Percentiles rank a stretch among this genome's conserved stretches.
Conservation (phyloP, 108 stramenopile species). For the Mediolabrus comicus region DNA sequence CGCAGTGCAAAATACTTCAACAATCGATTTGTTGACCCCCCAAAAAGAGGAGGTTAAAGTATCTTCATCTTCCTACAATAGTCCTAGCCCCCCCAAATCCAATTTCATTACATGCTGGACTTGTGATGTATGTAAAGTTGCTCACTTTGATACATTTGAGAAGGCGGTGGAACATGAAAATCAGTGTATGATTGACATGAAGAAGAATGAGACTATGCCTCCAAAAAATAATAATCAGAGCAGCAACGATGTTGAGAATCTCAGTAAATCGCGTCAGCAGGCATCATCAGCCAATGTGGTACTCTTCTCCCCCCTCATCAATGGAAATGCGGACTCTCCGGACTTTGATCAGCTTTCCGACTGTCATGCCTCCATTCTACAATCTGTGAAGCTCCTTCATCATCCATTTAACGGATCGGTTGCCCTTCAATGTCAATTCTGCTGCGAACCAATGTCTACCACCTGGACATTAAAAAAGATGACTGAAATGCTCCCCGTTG, state of each 20-base stretch:
- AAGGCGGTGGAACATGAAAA: not conserved
- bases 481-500: conserved; percentile 1
- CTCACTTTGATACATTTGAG: not conserved
- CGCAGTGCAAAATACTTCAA: too few species aligned
- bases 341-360: conserved; percentile 2
- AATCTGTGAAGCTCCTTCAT: conserved; percentile 7
- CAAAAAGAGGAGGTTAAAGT: too few species aligned
- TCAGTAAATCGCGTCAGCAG: not conserved
- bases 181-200: not conserved
- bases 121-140: conserved; percentile 5
- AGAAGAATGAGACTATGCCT: not conserved
- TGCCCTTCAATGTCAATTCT: conserved; percentile 17
- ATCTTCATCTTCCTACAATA: too few species aligned
- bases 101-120: not conserved
- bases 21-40: too few species aligned
- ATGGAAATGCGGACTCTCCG: not conserved
- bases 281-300: not conserved
- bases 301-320: conserved; percentile 22
- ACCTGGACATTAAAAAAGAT: conserved; percentile 5
- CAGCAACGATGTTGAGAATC: not conserved
- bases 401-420: not conserved
- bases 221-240: not conserved
- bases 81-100: too few species aligned
- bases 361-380: conserved; percentile 11
- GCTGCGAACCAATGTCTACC: not conserved